Evolutionary conservation across 1,284 basidiomycete species (phyloP).

Genomic region (Chondrostereum purpureum): DNA sequence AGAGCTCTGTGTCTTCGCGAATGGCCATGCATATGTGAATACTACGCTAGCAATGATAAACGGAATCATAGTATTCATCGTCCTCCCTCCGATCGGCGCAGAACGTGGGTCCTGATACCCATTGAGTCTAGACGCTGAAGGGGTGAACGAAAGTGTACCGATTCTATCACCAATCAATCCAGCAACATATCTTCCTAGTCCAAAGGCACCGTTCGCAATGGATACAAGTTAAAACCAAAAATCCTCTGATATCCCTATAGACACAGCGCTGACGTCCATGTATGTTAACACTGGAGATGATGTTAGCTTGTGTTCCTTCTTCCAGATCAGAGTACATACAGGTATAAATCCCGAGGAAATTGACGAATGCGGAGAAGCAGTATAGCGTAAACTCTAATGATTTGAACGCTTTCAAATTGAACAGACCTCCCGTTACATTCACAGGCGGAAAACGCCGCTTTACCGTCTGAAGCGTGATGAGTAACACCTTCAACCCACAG

Average conservation of each 20-base stretch:
- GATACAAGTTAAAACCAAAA: conserved; percentile 7
- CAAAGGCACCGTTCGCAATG: conserved; percentile 8
- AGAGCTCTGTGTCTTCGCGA: background rate
- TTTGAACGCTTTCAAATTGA: conserved; percentile 1
- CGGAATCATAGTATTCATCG: conserved; percentile 10
- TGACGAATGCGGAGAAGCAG: conserved; percentile 6
- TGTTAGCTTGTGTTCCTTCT: background rate
- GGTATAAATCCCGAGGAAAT: conserved; percentile 11
- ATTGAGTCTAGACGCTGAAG: no score
- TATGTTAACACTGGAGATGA: conserved; percentile 5
- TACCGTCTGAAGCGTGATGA: conserved; percentile 28
- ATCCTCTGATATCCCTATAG: conserved; percentile 3
- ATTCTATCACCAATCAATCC: conserved; percentile 4
- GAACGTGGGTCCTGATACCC: no score
- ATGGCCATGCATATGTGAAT: conserved; percentile 6
- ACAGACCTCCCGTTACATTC: conserved; percentile 14
- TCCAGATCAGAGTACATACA: background rate
- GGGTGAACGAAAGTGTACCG: background rate
- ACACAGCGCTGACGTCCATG: conserved; percentile 8
- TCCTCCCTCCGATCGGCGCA: no score
- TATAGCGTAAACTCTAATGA: conserved; percentile 4
- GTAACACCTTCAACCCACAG: background rate
- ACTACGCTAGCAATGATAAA: conserved; percentile 3
- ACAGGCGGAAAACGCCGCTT: conserved; percentile 42
- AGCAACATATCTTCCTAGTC: background rate